These are phyloP conservation scores for Parachlorella kessleri DNA, from an alignment of 139 green algal species.

Conservation along the genomic window DNA sequence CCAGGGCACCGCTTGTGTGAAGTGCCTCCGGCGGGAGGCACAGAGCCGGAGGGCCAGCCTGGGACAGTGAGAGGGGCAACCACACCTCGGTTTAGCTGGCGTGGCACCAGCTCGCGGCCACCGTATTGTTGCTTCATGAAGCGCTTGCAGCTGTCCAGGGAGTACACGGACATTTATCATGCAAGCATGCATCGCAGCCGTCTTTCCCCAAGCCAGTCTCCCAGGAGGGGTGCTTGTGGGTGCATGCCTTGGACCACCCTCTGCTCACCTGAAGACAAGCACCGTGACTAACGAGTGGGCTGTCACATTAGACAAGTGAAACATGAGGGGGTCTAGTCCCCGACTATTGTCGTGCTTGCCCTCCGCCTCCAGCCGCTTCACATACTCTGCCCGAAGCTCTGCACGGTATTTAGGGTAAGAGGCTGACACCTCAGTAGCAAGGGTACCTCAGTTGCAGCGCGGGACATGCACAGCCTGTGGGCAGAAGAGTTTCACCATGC, in stretches of 20 bases:
- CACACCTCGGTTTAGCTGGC: too few relatives aligned
- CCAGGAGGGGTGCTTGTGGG: too few relatives aligned
- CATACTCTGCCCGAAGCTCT: background rate
- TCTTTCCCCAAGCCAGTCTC: too few relatives aligned
- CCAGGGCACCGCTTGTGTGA: background rate
- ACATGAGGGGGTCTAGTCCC: conserved; percentile 56
- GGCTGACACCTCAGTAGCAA: too few relatives aligned
- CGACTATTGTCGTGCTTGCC: conserved; percentile 20
- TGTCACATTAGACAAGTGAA: conserved; percentile 59
- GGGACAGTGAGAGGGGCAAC: too few relatives aligned
- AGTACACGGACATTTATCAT: too few relatives aligned
- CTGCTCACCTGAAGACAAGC: conserved; percentile 46
- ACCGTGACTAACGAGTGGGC: conserved; percentile 57
- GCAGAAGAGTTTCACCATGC: background rate
- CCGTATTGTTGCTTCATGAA: too few relatives aligned
- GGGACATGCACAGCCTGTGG: too few relatives aligned
- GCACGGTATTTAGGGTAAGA: background rate
- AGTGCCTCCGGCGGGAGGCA: background rate
- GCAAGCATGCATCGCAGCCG: too few relatives aligned
- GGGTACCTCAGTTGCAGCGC: too few relatives aligned
- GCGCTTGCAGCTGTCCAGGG: too few relatives aligned
- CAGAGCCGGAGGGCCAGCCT: conserved; percentile 9
- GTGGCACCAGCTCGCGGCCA: too few relatives aligned
- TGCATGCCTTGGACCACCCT: background rate
- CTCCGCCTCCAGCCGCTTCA: background rate